These are phyloP conservation scores for Lentinus tigrinus DNA, from an alignment of 768 basidiomycete species.

Conservation along the genomic window DNA sequence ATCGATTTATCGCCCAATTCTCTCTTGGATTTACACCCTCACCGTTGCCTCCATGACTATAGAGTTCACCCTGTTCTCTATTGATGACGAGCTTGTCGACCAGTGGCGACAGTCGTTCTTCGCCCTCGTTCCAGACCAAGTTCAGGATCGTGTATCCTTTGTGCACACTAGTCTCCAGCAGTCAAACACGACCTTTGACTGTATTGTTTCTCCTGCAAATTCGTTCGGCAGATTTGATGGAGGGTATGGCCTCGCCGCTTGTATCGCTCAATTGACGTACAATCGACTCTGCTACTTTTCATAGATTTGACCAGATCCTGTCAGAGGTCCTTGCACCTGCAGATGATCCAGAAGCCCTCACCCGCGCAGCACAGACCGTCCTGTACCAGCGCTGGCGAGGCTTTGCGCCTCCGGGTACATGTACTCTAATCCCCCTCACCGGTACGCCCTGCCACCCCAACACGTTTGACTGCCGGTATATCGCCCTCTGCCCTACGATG, in stretches of 20 bases:
- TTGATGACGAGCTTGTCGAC: background rate
- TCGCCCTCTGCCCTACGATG: constrained; percentile 12
- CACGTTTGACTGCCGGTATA: background rate
- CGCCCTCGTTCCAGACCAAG: background rate
- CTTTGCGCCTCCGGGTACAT: constrained; percentile 26
- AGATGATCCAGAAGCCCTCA: constrained; percentile 17
- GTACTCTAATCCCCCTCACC: constrained; percentile 15
- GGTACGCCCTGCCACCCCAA: background rate
- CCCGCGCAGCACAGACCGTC: constrained; percentile 20
- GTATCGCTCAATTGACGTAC: background rate
- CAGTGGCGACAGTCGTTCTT: background rate
- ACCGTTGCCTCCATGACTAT: no score
- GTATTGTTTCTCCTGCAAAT: constrained; percentile 31
- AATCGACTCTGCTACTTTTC: background rate
- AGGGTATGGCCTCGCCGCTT: constrained; percentile 14
- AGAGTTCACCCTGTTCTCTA: no score
- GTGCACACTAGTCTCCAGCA: constrained; percentile 1
- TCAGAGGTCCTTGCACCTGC: constrained; percentile 16
- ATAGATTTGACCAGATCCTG: constrained; percentile 24
- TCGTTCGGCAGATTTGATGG: constrained; percentile 31
- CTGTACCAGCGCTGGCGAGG: constrained; percentile 18
- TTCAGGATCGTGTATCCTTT: constrained; percentile 2
- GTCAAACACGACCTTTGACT: constrained; percentile 19
- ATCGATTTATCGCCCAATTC: no score
- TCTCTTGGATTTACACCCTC: no score